Evolutionary conservation across 257 asterid genomes (phyloP).

Genomic region (Rubia yunnanensis): DNA sequence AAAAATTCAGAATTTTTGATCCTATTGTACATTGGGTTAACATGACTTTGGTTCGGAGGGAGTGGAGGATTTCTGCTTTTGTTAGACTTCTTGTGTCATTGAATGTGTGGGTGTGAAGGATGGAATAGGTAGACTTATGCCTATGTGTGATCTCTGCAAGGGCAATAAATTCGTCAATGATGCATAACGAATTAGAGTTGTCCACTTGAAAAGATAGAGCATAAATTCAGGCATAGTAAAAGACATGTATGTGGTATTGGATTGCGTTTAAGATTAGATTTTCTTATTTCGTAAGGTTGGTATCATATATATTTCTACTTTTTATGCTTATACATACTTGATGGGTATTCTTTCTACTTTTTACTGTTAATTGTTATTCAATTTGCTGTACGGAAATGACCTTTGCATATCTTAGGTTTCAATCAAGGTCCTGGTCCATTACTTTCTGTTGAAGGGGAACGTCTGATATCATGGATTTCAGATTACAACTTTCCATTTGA

Average conservation of each 20-base stretch:
- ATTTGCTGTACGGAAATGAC: slow-evolving; percentile 11
- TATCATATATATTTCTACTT: background rate
- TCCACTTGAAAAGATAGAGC: slow-evolving; percentile 1
- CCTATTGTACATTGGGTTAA: too few species aligned
- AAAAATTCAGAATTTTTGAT: too few species aligned
- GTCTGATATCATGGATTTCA: slow-evolving; percentile 49
- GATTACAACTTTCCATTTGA: slow-evolving; percentile 68
- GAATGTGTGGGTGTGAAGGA: background rate
- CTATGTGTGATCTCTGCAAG: background rate
- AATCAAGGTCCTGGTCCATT: slow-evolving; percentile 55
- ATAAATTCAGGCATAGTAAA: background rate
- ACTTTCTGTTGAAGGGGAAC: slow-evolving; percentile 65
- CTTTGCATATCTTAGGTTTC: slow-evolving; percentile 38
- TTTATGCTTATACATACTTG: background rate
- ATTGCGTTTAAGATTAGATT: background rate
- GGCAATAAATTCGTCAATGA: background rate
- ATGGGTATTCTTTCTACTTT: background rate
- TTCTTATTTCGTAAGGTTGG: background rate
- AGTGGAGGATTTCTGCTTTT: too few species aligned
- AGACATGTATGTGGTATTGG: background rate
- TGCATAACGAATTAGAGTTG: background rate
- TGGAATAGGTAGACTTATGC: background rate
- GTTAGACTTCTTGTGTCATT: background rate
- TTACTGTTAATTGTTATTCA: background rate
- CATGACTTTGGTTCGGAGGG: too few species aligned